phyloP scores from a whole-genome alignment of 31 red algal species.

The Porphyra umbilicalis region DNA sequence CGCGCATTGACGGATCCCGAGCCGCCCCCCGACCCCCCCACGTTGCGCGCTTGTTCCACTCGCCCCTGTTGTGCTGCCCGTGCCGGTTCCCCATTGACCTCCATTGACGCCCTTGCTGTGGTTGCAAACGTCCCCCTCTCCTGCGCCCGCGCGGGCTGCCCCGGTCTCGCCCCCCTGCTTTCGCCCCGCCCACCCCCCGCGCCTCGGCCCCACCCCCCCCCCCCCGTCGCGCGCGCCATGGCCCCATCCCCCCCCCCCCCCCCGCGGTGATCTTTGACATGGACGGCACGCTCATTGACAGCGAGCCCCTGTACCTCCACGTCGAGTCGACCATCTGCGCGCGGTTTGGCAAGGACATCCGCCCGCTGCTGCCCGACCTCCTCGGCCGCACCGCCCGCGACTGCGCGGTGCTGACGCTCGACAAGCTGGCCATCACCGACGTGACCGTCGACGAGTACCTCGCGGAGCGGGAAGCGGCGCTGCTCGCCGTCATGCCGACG shows the following conservation, averaged over 20 bases:
- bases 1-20: too few relatives aligned
- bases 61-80: too few relatives aligned
- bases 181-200: too few relatives aligned
- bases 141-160: too few relatives aligned
- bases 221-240: too few relatives aligned
- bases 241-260: not conserved
- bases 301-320: slow-evolving; percentile 45
- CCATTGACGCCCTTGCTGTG: too few relatives aligned
- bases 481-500: slow-evolving; percentile 38
- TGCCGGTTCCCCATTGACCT: too few relatives aligned
- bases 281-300: slow-evolving; percentile 91
- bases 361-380: slow-evolving; percentile 35
- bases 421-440: slow-evolving; percentile 1
- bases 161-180: too few relatives aligned
- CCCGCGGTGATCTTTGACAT: slow-evolving; percentile 83
- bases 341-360: slow-evolving; percentile 39
- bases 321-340: slow-evolving; percentile 45
- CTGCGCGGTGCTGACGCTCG: slow-evolving; percentile 48
- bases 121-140: too few relatives aligned
- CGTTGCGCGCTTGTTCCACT: too few relatives aligned
- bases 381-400: slow-evolving; percentile 38
- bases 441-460: slow-evolving; percentile 49
- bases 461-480: slow-evolving; percentile 37
- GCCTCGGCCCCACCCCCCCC: too few relatives aligned
- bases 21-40: too few relatives aligned